Evolutionary conservation across 78 protist species (phyloP).

Genomic region (Dictyostelium firmibasis): DNA sequence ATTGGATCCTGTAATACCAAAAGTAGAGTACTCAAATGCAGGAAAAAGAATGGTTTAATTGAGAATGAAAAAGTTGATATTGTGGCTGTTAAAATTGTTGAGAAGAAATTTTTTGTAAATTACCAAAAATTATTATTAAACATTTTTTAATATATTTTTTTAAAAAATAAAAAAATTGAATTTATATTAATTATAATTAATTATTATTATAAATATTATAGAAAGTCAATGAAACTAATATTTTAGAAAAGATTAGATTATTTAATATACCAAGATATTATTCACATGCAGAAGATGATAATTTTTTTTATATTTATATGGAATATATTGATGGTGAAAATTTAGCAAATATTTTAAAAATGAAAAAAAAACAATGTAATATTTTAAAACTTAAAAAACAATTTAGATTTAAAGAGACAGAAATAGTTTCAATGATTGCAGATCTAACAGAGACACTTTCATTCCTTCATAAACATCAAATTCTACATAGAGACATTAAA

Average conservation of each 20-base stretch:
- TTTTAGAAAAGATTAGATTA: background rate
- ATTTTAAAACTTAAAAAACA: background rate
- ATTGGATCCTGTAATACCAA: background rate
- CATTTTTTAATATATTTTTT: no score
- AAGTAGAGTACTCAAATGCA: background rate
- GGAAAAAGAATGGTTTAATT: background rate
- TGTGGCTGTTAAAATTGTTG: background rate
- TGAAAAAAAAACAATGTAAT: background rate
- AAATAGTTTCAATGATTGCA: background rate
- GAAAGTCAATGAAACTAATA: background rate
- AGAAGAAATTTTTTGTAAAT: background rate
- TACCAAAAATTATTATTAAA: background rate
- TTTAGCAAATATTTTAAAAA: background rate
- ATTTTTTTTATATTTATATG: background rate
- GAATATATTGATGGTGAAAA: background rate
- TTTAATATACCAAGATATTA: background rate
- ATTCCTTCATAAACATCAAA: slow-evolving; percentile 82
- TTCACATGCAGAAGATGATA: background rate
- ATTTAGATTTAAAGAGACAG: background rate
- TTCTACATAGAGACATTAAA: slow-evolving; percentile 92
- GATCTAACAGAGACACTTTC: slow-evolving; percentile 30
- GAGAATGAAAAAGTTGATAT: background rate
- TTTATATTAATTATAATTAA: background rate
- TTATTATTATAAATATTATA: background rate
- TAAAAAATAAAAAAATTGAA: no score